Conservation (phyloP, 2,329 filamentous ascomycete species). For the Paramyrothecium sp. region DNA sequence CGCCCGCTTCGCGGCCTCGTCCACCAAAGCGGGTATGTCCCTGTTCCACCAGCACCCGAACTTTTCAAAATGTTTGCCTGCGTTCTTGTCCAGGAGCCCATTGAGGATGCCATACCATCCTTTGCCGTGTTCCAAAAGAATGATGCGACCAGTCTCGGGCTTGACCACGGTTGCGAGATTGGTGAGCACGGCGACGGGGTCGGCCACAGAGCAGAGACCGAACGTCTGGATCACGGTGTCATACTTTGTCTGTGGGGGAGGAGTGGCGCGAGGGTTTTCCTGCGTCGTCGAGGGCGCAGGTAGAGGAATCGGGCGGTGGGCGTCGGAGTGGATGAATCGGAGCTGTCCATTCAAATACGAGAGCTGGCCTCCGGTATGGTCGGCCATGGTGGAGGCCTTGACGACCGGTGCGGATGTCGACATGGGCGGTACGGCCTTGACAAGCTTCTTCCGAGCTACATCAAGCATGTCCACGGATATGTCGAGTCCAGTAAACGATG, state of each 20-base stretch:
- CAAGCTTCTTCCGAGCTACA: conserved; percentile 53
- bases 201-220: conserved; percentile 60
- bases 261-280: background rate
- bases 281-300: conserved; percentile 32
- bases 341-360: conserved; percentile 40
- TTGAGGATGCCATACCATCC: conserved; percentile 56
- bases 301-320: conserved; percentile 39
- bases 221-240: conserved; percentile 66
- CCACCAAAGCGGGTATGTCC: conserved; percentile 55
- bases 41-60: conserved; percentile 71
- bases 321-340: conserved; percentile 49
- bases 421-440: conserved; percentile 39
- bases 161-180: conserved; percentile 52
- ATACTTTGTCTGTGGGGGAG: conserved; percentile 44
- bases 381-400: conserved; percentile 28
- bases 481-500: conserved; percentile 61
- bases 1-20: conserved; percentile 42
- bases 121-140: conserved; percentile 63
- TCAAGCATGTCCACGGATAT: conserved; percentile 60
- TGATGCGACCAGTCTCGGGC: conserved; percentile 56
- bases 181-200: conserved; percentile 52
- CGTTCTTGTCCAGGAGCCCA: conserved; percentile 52
- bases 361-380: conserved; percentile 32
- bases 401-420: conserved; percentile 27
- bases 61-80: conserved; percentile 52